A percentile compares a stretch with the other conserved stretches of the same genome.
These are phyloP conservation scores for Termitomyces eurrhizus DNA, from an alignment of 768 basidiomycete genomes.

Conservation along the genomic window DNA sequence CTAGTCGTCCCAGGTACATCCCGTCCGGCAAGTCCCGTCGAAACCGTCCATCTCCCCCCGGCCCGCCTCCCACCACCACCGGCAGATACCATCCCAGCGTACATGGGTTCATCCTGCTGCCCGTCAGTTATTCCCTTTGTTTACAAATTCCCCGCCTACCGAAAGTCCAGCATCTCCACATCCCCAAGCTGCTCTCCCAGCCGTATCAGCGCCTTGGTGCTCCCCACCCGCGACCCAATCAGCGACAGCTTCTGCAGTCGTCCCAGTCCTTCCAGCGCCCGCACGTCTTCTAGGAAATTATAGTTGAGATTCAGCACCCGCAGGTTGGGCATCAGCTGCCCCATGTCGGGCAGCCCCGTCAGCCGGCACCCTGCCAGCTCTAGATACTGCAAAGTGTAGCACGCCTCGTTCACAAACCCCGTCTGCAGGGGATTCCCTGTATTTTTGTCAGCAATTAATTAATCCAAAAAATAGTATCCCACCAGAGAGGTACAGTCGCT, in stretches of 20 bases:
- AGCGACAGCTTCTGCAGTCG: constrained; percentile 81
- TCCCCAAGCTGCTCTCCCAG: constrained; percentile 69
- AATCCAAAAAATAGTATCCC: constrained; percentile 16
- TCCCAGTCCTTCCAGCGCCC: constrained; percentile 63
- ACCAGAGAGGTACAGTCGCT: constrained; percentile 94
- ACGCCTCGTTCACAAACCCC: constrained; percentile 65
- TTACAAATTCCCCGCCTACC: constrained; percentile 36
- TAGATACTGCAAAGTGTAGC: constrained; percentile 89
- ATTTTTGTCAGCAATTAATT: background rate
- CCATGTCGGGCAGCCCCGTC: constrained; percentile 68
- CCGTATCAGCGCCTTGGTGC: constrained; percentile 69
- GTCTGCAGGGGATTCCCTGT: constrained; percentile 62
- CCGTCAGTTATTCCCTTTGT: too few relatives aligned
- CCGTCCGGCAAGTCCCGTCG: constrained; percentile 87
- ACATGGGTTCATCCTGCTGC: constrained; percentile 84
- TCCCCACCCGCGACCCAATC: constrained; percentile 79
- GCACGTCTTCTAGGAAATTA: constrained; percentile 83
- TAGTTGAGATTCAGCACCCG: constrained; percentile 94
- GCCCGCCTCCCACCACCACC: constrained; percentile 64
- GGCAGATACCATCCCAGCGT: constrained; percentile 96
- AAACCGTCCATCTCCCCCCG: constrained; percentile 77
- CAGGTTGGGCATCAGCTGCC: constrained; percentile 72
- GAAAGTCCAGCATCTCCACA: constrained; percentile 87
- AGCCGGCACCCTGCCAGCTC: constrained; percentile 88
- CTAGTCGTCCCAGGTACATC: constrained; percentile 80